Conservation (phyloP, 1,139 yeast species). For the Lodderomyces oxycetoniae region DNA sequence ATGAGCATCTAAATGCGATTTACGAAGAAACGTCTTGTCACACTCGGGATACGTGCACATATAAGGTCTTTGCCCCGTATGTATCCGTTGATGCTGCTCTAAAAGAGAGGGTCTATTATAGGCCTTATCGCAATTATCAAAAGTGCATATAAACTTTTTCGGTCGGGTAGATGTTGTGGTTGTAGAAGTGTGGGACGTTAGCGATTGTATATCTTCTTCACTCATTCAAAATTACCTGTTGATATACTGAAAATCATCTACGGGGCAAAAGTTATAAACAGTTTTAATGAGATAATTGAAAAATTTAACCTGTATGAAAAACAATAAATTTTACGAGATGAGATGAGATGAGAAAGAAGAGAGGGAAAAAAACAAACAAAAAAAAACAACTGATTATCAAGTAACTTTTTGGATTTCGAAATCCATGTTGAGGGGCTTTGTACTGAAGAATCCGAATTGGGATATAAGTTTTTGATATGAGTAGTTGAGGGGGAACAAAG, state of each 20-base stretch:
- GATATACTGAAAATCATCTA: not conserved
- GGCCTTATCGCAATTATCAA: slow-evolving; percentile 65
- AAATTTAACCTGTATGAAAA: no score
- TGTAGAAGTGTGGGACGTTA: slow-evolving; percentile 4
- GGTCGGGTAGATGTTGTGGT: slow-evolving; percentile 28
- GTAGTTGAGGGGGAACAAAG: no score
- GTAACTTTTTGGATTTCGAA: no score
- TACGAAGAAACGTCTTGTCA: slow-evolving; percentile 61
- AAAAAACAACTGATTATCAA: no score
- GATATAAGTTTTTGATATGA: no score
- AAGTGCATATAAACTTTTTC: slow-evolving; percentile 58
- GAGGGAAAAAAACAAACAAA: no score
- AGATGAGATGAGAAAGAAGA: no score
- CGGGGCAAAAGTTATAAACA: no score
- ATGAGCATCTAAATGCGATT: slow-evolving; percentile 78
- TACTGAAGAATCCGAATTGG: no score
- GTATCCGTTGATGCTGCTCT: slow-evolving; percentile 76
- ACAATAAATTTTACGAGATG: no score
- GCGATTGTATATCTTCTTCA: slow-evolving; percentile 9
- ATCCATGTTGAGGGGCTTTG: no score
- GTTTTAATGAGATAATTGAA: no score
- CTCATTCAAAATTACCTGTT: not conserved
- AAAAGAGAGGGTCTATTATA: slow-evolving; percentile 79
- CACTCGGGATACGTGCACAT: slow-evolving; percentile 55
- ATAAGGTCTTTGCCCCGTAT: slow-evolving; percentile 76